phyloP scores from a whole-genome alignment of 257 asterid genomes.

The Nicotiana otophora region DNA sequence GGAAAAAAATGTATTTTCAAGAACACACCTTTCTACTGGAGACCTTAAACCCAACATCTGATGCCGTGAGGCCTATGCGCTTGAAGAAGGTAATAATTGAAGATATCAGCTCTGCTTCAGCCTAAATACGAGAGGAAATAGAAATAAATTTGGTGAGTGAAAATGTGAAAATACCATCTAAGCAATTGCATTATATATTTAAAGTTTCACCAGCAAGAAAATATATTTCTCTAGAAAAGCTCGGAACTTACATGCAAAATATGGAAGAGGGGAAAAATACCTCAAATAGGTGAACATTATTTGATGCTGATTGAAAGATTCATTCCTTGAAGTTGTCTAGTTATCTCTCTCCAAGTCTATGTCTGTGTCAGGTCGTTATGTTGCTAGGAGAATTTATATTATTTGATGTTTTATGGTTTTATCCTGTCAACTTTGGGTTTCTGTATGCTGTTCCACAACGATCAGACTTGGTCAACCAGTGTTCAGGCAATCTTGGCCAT shows the following conservation, averaged over 20 bases:
- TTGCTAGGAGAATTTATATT: neutral
- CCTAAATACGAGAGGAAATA: conserved; percentile 36
- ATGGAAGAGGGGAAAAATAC: neutral
- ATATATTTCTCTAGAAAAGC: neutral
- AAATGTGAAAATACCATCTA: conserved; percentile 7
- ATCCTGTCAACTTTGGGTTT: neutral
- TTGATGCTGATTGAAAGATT: neutral
- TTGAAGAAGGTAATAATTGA: conserved; percentile 87
- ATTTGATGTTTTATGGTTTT: neutral
- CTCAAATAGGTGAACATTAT: neutral
- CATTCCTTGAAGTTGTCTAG: neutral
- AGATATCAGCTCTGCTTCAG: conserved; percentile 94
- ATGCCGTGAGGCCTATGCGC: conserved; percentile 88
- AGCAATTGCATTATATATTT: neutral
- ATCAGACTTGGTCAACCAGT: neutral
- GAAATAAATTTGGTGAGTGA: neutral
- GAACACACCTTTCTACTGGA: conserved; percentile 80
- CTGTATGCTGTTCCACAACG: neutral
- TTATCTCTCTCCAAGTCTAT: neutral
- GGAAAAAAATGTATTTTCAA: neutral
- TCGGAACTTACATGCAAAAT: neutral
- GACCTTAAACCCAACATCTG: conserved; percentile 93
- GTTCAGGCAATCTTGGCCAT: neutral
- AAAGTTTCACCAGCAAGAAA: neutral
- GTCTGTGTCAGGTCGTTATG: neutral